Evolutionary conservation across 768 basidiomycete species (phyloP), one percentile per base, ranked within the genome.

Genomic region (Harrya chromipes): DNA sequence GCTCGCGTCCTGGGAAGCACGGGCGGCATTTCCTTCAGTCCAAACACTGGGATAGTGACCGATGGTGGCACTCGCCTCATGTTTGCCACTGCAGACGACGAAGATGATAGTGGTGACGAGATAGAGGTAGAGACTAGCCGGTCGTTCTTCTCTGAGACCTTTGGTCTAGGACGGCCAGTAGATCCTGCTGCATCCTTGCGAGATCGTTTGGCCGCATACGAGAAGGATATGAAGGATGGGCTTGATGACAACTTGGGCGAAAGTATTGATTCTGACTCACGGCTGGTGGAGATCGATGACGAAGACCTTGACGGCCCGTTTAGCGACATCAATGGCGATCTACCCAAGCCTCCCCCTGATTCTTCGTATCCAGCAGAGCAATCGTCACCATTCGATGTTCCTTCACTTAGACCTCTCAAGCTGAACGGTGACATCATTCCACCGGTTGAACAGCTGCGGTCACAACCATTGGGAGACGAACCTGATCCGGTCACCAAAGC

Each of bases 11-110:
- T 85, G 42, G 78, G 76, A 58, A 70, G 76, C 65, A 65, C 70
- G 9, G 80, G 82, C 26, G 85, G 85, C 29, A 84, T 91, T 52
- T 82, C 83, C 14, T 85, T 84, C 64, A 70, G 74, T 52, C 84
- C 80, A 7, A 77, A 76, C 29, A 70, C 73, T 19, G 75, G 74
- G 44, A 77, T 82, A 59, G 70, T 76, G 64, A 74, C 62, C 53
- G 80, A 80, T 50, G 60, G 58, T 33, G 75, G 77, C 12, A 19
- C 54, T 24, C 66, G 71, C 17, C 67, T 85, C 59, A 84, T 86
- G 81, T 87, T 87, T 57, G 79, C 74, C 33, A 62, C 69, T 4
- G 70, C 78, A 29, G 81, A 86, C 39, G 83, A 84, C 19, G 78
- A 79, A 36, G 82, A 83, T 1, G 79, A 80, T 31, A 78, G 77